Evolutionary conservation across 164 flowering plant genomes (phyloP), one percentile per base, ranked within the genome.

Genomic region (Vitis rupestris): DNA sequence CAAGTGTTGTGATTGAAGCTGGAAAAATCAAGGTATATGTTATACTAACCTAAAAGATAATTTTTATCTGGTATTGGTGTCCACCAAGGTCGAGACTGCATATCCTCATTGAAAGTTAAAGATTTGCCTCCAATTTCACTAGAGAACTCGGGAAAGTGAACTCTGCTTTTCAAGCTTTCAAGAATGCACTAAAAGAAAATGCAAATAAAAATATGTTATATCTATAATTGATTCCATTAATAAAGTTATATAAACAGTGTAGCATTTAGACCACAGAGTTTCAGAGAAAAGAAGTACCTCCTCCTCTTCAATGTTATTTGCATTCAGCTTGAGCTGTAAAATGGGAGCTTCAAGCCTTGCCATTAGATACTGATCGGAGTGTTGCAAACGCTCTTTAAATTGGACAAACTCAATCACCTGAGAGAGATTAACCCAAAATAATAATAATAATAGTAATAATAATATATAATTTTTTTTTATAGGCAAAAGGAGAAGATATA

Each of bases 361-460:
- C 73, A 85, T 59, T 61, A 88, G 58, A 80, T 93, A 91, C 70
- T 90, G 97, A 78, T 75, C 76, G 54, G 99, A 93, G 44, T 75
- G 86, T 68, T 91, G 91, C 79, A 95, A 74, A 62, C 83, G 74
- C 65, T 91, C 90, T 79, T 86, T 88, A 61, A 95, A 93, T 72
- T 88, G 94, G 59, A 95, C 98, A 83, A 95, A 93, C 70, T 95
- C 98, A 74, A 95, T 83, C 31, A 84, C 97, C 98, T 95, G 82
- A 31, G 71, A 69, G 82, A 31, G 71, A 69, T 3, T 37, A 37
- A 37, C 44, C 44, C 27, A 23, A 4, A 37, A 37, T 37, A 37
- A 37, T 37, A 37, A 65, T 8, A 19, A 64, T 37, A 8, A 61
- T 16, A 52, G 0, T 17, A 17, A 17, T 17, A 17, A 17, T 17